A percentile compares a stretch with the other conserved stretches of the same genome.
Evolutionary conservation across 1,284 basidiomycete genomes (phyloP).

Genomic region (Stereum hirsutum): DNA sequence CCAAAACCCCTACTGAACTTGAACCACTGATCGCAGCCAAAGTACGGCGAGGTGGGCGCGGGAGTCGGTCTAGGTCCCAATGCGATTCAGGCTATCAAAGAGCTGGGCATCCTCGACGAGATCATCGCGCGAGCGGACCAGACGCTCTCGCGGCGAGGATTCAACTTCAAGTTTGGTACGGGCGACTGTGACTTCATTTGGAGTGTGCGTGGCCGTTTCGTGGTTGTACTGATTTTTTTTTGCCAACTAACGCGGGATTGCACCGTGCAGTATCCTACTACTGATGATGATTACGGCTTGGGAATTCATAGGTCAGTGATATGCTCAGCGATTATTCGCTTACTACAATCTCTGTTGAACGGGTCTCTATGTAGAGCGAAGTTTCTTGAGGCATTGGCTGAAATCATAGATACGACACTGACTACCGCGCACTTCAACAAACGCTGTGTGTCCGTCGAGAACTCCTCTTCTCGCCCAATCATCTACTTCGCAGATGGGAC

Average conservation of each 20-base stretch:
- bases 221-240: background rate
- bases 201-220: background rate
- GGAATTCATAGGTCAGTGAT: constrained; percentile 22
- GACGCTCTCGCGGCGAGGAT: constrained; percentile 18
- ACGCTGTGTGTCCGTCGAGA: constrained; percentile 30
- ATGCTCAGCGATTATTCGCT: background rate
- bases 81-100: constrained; percentile 32
- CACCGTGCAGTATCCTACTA: constrained; percentile 18
- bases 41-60: constrained; percentile 40
- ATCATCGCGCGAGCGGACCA: constrained; percentile 27
- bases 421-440: constrained; percentile 36
- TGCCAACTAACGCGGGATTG: too few species aligned
- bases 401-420: constrained; percentile 29
- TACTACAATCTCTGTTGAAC: background rate
- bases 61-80: constrained; percentile 43
- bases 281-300: constrained; percentile 20
- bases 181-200: constrained; percentile 13
- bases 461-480: constrained; percentile 14
- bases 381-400: constrained; percentile 38
- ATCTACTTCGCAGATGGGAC: constrained; percentile 39
- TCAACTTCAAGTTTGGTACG: constrained; percentile 30
- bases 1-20: background rate
- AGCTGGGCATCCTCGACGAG: constrained; percentile 31
- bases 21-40: constrained; percentile 18
- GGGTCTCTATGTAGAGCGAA: constrained; percentile 25